Percentiles rank a stretch among this genome's conserved stretches.
These are phyloP conservation scores for Cladosporium sp. DNA, from an alignment of 2,329 filamentous ascomycete genomes.

Conservation along the genomic window DNA sequence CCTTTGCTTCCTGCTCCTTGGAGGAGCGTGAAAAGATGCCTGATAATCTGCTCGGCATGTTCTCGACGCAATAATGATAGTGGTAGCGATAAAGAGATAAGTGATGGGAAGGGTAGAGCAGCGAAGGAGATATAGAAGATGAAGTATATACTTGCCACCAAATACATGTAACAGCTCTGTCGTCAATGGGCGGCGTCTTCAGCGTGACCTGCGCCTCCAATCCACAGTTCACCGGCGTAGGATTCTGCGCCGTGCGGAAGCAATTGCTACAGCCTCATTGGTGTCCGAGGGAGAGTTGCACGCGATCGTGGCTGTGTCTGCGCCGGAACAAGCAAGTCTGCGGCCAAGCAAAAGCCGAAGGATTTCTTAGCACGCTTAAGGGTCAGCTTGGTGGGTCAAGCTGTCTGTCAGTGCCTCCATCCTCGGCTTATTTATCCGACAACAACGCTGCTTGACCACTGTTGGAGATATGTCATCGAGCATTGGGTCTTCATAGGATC, in stretches of 20 bases:
- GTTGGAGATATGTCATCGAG: no score
- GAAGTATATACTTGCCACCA: background rate
- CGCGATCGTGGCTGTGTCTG: background rate
- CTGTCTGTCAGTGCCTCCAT: no score
- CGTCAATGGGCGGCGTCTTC: background rate
- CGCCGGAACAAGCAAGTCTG: constrained; percentile 1
- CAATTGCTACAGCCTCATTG: background rate
- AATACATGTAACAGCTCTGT: background rate
- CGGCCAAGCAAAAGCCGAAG: constrained; percentile 1
- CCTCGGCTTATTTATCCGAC: no score
- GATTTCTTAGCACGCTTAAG: background rate
- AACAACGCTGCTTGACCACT: no score
- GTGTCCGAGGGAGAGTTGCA: no score
- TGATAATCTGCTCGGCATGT: constrained; percentile 27
- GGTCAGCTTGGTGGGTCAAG: no score
- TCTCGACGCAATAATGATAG: background rate
- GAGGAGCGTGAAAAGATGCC: constrained; percentile 23
- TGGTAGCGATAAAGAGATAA: background rate
- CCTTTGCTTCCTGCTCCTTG: constrained; percentile 29
- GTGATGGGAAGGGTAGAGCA: background rate
- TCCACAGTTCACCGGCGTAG: constrained; percentile 1
- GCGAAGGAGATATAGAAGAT: background rate
- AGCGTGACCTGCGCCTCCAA: background rate
- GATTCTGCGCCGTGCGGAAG: background rate
- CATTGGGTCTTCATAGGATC: no score